A percentile compares a stretch with the other conserved stretches of the same genome.
phyloP scores from a whole-genome alignment of 31 red algal genomes.

The Odonthalia washingtoniensis region DNA sequence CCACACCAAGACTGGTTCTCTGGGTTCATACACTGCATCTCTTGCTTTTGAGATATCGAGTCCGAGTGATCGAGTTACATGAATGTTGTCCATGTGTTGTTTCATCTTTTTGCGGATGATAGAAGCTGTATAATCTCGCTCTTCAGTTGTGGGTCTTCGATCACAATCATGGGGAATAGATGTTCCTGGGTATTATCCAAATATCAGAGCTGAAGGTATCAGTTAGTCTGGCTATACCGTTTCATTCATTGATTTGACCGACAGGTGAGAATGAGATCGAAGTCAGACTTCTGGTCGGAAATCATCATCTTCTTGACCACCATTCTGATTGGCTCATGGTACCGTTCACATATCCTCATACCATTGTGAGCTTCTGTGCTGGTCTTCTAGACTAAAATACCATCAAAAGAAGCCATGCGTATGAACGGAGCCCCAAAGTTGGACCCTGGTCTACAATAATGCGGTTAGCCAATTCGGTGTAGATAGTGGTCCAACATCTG shows the following conservation, averaged over 20 bases:
- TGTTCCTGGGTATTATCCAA: constrained; percentile 14
- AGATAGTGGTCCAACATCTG: constrained; percentile 18
- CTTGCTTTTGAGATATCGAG: no score
- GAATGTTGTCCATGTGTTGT: no score
- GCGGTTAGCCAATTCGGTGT: constrained; percentile 41
- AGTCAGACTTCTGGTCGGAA: no score
- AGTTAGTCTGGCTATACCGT: constrained; percentile 30
- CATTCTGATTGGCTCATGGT: constrained; percentile 34
- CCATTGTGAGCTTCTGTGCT: no score
- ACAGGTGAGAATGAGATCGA: neutral
- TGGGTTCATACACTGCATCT: no score
- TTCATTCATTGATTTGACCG: constrained; percentile 46
- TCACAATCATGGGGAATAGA: neutral
- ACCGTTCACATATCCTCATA: constrained; percentile 56
- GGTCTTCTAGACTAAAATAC: constrained; percentile 30
- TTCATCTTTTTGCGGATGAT: no score
- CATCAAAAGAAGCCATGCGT: neutral
- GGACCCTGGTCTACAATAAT: constrained; percentile 39
- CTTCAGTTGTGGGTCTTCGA: no score
- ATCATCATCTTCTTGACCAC: constrained; percentile 42
- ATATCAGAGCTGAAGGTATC: constrained; percentile 44
- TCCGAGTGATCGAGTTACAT: no score
- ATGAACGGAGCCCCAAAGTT: constrained; percentile 26
- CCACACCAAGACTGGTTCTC: no score
- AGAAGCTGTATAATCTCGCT: no score